These are phyloP conservation scores for Nicotiana tomentosiformis DNA, from an alignment of 257 asterid species.

Conservation along the genomic window DNA sequence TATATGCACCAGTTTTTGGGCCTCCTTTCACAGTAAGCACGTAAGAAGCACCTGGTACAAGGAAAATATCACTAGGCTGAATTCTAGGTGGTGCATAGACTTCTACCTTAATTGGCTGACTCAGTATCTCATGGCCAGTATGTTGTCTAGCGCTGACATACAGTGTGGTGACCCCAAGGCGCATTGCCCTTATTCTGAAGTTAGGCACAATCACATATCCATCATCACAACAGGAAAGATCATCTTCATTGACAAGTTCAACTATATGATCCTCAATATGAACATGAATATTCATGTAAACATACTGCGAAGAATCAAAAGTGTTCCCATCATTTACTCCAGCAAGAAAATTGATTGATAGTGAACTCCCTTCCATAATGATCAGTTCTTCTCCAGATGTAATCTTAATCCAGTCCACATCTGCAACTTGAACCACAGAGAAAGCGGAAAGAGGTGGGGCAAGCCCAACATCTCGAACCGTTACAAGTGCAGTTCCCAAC, in stretches of 20 bases:
- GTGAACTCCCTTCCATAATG: conserved; percentile 57
- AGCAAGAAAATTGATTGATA: conserved; percentile 44
- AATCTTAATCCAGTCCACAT: conserved; percentile 84
- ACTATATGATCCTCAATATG: conserved; percentile 59
- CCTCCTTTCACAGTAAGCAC: conserved; percentile 74
- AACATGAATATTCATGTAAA: conserved; percentile 55
- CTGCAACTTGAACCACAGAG: conserved; percentile 73
- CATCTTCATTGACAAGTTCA: conserved; percentile 42
- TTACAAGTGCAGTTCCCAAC: conserved; percentile 68
- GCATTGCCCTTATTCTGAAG: conserved; percentile 51
- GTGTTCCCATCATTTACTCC: conserved; percentile 60
- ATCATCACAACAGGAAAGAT: conserved; percentile 22
- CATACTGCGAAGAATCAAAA: conserved; percentile 68
- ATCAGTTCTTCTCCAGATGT: conserved; percentile 56
- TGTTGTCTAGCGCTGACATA: conserved; percentile 63
- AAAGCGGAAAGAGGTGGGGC: conserved; percentile 68
- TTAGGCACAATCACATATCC: conserved; percentile 39
- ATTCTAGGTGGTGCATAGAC: conserved; percentile 76
- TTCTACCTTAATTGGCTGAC: conserved; percentile 65
- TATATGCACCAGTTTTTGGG: conserved; percentile 56
- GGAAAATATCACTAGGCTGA: conserved; percentile 64
- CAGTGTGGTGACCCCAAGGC: conserved; percentile 65
- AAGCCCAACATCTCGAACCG: conserved; percentile 72
- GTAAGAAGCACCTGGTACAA: conserved; percentile 86
- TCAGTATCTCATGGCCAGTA: conserved; percentile 61